These are phyloP conservation scores for Oryza nivara DNA, from an alignment of 176 grass and related monocot genomes.

Conservation along the genomic window DNA sequence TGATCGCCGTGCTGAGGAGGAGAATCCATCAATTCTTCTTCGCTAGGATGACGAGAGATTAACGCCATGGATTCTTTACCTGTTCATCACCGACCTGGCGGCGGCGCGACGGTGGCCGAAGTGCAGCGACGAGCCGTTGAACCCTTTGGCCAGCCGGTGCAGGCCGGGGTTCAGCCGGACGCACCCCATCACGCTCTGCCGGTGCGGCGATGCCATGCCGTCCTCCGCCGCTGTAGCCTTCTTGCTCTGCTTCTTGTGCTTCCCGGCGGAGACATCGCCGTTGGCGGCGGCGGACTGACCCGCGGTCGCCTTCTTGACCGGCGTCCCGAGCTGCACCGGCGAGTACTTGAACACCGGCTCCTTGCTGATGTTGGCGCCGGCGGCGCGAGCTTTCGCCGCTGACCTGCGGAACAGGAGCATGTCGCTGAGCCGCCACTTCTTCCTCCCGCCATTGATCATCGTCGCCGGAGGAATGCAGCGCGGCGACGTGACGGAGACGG, in stretches of 20 bases:
- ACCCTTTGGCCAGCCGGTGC: slow-evolving; percentile 58
- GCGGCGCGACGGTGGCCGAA: slow-evolving; percentile 47
- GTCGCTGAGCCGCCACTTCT: slow-evolving; percentile 82
- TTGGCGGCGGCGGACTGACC: slow-evolving; percentile 8
- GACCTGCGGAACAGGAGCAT: slow-evolving; percentile 83
- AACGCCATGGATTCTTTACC: slow-evolving; percentile 2
- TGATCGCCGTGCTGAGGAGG: neutral
- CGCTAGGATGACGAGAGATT: neutral
- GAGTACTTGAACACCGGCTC: slow-evolving; percentile 70
- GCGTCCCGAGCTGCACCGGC: slow-evolving; percentile 29
- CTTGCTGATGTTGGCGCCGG: slow-evolving; percentile 46
- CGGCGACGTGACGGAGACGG: neutral
- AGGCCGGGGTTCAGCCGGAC: slow-evolving; percentile 64
- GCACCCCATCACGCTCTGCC: slow-evolving; percentile 55
- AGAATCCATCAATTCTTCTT: neutral
- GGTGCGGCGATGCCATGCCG: slow-evolving; percentile 13
- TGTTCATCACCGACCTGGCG: slow-evolving; percentile 37
- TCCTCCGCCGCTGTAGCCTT: neutral
- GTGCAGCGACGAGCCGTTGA: slow-evolving; percentile 47
- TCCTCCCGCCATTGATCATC: slow-evolving; percentile 40
- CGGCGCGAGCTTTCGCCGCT: slow-evolving; percentile 41
- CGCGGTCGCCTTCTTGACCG: slow-evolving; percentile 22
- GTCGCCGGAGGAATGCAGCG: neutral
- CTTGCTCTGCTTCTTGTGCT: slow-evolving; percentile 55
- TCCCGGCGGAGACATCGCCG: slow-evolving; percentile 26